A percentile compares a stretch with the other conserved stretches of the same genome.
Conservation (phyloP, 225 moss, liverwort and hornwort species). For the Sphagnum contortum region DNA sequence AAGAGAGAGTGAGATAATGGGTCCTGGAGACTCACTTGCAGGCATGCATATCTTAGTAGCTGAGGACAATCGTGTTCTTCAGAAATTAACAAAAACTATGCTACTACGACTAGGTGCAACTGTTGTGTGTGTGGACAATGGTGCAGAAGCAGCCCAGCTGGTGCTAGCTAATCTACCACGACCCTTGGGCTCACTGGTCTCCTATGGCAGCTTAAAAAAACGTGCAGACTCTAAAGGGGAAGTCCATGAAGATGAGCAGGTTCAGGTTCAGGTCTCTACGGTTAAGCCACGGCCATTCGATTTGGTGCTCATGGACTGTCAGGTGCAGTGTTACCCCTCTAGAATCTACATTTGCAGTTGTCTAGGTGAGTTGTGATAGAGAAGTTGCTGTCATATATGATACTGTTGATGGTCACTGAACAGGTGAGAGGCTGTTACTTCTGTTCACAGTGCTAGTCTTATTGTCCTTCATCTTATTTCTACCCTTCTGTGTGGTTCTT, state of each 20-base stretch:
- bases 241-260: conserved; percentile 7
- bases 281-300: conserved; percentile 25
- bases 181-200: conserved; percentile 3
- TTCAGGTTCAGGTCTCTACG: conserved; percentile 7
- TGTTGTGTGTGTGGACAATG: conserved; percentile 45
- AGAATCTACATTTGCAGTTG: too few species aligned
- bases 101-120: conserved; percentile 32
- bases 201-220: background rate
- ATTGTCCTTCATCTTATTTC: background rate
- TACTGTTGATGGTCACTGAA: too few species aligned
- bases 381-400: background rate
- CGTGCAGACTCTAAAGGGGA: background rate
- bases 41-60: conserved; percentile 48
- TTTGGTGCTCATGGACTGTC: conserved; percentile 59
- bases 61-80: conserved; percentile 49
- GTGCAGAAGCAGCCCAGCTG: conserved; percentile 30
- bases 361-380: background rate
- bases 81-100: conserved; percentile 38
- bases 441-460: background rate
- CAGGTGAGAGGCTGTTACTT: background rate
- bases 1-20: conserved; percentile 30
- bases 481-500: background rate
- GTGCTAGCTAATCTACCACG: conserved; percentile 27
- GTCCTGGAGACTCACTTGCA: conserved; percentile 29
- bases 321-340: conserved; percentile 13